Conservation (phyloP, 2,329 filamentous ascomycete genomes). For the Aureobasidium sp. region DNA sequence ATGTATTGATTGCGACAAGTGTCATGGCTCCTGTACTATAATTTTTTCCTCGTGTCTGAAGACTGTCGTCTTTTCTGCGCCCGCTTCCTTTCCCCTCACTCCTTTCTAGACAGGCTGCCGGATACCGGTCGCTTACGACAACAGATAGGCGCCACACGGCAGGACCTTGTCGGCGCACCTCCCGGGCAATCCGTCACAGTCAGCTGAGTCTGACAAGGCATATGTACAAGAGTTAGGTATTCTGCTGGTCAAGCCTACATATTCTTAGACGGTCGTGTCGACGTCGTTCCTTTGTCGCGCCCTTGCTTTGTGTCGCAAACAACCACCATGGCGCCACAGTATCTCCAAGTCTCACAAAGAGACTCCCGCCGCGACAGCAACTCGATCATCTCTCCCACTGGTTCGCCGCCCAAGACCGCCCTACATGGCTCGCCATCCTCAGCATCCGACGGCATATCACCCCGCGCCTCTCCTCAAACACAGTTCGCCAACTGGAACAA, state of each 20-base stretch:
- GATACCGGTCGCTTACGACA: not conserved
- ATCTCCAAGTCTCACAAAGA: constrained; percentile 8
- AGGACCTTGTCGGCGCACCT: not conserved
- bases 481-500: constrained; percentile 10
- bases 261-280: not conserved
- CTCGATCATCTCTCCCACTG: constrained; percentile 1
- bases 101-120: not conserved
- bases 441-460: not conserved
- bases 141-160: not conserved
- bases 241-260: not conserved
- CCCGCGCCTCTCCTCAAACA: constrained; percentile 2
- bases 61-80: not conserved
- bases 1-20: not conserved
- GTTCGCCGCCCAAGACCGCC: not conserved
- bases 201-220: not conserved
- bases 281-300: not conserved
- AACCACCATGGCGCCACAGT: not conserved
- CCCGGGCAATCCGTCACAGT: not conserved
- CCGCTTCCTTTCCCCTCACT: not conserved
- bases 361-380: not conserved
- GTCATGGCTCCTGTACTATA: not conserved
- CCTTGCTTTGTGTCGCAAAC: not conserved
- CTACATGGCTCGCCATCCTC: constrained; percentile 6
- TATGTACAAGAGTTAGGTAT: not conserved
- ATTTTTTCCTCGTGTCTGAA: not conserved